Conservation (phyloP, 257 asterid species). For the Marsdenia floribunda region DNA sequence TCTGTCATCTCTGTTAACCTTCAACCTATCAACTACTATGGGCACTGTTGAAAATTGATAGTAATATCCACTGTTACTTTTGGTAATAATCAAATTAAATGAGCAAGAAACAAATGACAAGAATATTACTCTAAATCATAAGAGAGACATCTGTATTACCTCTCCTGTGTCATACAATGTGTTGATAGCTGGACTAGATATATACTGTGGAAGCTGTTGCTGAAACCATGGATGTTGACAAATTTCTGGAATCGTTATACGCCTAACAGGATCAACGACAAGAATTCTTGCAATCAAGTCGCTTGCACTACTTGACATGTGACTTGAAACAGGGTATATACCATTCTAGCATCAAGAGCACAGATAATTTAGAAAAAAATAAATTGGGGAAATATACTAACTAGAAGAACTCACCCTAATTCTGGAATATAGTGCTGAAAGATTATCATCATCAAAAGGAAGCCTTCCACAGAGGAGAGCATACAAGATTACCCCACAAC, state of each 20-base stretch:
- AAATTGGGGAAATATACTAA: neutral
- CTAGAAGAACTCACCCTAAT: slow-evolving; percentile 35
- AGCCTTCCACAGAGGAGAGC: slow-evolving; percentile 65
- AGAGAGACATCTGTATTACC: slow-evolving; percentile 18
- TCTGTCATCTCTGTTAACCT: neutral
- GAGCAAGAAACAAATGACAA: neutral
- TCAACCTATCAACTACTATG: neutral
- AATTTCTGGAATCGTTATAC: slow-evolving; percentile 59
- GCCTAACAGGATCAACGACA: slow-evolving; percentile 53
- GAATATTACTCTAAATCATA: neutral
- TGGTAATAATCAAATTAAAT: no score
- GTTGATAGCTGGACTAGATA: slow-evolving; percentile 34
- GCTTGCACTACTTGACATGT: slow-evolving; percentile 39
- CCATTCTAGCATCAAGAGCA: slow-evolving; percentile 36
- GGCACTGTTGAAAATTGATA: neutral
- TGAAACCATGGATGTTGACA: slow-evolving; percentile 56
- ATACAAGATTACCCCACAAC: slow-evolving; percentile 68
- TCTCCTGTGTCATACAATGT: slow-evolving; percentile 21
- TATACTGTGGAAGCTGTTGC: slow-evolving; percentile 38
- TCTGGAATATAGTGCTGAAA: slow-evolving; percentile 39
- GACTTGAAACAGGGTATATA: slow-evolving; percentile 36
- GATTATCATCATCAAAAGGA: slow-evolving; percentile 59
- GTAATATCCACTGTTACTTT: neutral
- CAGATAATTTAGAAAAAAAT: neutral
- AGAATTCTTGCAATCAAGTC: slow-evolving; percentile 59